A percentile compares a stretch with the other conserved stretches of the same genome.
phyloP scores from a whole-genome alignment of 2,329 filamentous ascomycete genomes.

The Aspergillus fischeri region DNA sequence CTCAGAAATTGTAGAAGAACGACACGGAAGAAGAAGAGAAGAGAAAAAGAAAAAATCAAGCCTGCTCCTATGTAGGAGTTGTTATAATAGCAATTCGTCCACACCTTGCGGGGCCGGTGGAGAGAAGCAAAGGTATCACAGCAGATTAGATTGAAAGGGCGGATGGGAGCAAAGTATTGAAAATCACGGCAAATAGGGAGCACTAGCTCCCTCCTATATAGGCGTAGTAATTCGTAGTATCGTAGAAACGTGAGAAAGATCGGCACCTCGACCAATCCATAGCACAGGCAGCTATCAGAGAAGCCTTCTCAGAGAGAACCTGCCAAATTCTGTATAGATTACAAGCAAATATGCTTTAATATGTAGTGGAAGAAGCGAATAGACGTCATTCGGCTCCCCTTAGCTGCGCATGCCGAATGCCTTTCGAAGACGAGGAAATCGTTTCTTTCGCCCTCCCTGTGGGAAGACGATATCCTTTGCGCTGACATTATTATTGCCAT shows the following conservation, averaged over 20 bases:
- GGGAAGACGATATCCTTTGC: conserved; percentile 32
- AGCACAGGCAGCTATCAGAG: not conserved
- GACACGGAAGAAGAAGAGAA: not conserved
- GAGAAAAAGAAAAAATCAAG: not conserved
- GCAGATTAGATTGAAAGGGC: not conserved
- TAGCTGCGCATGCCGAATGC: conserved; percentile 38
- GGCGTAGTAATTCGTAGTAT: not conserved
- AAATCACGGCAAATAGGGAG: not conserved
- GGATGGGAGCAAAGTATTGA: not conserved
- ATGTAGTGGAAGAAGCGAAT: not conserved
- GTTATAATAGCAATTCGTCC: not conserved
- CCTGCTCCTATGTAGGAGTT: not conserved
- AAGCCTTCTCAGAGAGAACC: not conserved
- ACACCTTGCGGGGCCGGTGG: not conserved
- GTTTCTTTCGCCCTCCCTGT: conserved; percentile 41
- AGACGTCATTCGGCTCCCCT: not conserved
- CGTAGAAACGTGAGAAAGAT: not conserved
- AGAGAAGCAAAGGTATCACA: not conserved
- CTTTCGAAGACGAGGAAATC: conserved; percentile 42
- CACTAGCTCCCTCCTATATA: not conserved
- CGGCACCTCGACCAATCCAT: not conserved
- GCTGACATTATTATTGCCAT: not conserved
- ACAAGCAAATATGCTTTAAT: not conserved
- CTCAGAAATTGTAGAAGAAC: not conserved
- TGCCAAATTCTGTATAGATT: not conserved